phyloP scores from a whole-genome alignment of 2,329 filamentous ascomycete species.

The Hypoxylon sp. region DNA sequence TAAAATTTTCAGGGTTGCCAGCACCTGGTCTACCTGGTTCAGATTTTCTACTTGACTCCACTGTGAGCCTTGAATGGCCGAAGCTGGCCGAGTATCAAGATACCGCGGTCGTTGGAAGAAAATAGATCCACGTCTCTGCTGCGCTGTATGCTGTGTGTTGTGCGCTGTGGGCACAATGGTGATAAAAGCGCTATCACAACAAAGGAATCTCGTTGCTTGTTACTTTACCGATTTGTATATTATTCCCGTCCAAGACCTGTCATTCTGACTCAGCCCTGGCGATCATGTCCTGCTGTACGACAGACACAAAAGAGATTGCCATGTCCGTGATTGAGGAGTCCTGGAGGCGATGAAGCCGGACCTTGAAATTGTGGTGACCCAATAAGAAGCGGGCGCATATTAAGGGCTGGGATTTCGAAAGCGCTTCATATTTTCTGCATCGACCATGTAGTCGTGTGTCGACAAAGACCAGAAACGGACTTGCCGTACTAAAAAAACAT shows the following conservation, averaged over 20 bases:
- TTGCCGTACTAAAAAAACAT: slow-evolving; percentile 20
- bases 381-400: slow-evolving; percentile 30
- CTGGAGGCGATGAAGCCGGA: slow-evolving; percentile 25
- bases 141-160: slow-evolving; percentile 9
- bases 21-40: slow-evolving; percentile 33
- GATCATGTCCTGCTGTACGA: slow-evolving; percentile 42
- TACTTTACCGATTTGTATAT: slow-evolving; percentile 33
- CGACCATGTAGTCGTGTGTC: slow-evolving; percentile 30
- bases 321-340: slow-evolving; percentile 25
- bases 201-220: slow-evolving; percentile 18
- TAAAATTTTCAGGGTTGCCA: slow-evolving; percentile 43
- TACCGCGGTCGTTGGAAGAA: slow-evolving; percentile 17
- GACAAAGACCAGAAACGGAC: slow-evolving; percentile 29
- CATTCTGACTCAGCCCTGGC: slow-evolving; percentile 39
- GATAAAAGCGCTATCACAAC: slow-evolving; percentile 14
- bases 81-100: slow-evolving; percentile 42
- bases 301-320: slow-evolving; percentile 28
- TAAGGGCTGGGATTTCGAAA: slow-evolving; percentile 21
- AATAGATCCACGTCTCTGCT: slow-evolving; percentile 1
- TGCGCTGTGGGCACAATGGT: not conserved
- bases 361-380: slow-evolving; percentile 30
- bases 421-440: slow-evolving; percentile 29
- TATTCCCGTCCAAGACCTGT: slow-evolving; percentile 36
- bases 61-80: slow-evolving; percentile 44
- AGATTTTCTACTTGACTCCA: slow-evolving; percentile 30